Conservation (phyloP, 2,329 filamentous ascomycete genomes). For the Cercospora citrullina region DNA sequence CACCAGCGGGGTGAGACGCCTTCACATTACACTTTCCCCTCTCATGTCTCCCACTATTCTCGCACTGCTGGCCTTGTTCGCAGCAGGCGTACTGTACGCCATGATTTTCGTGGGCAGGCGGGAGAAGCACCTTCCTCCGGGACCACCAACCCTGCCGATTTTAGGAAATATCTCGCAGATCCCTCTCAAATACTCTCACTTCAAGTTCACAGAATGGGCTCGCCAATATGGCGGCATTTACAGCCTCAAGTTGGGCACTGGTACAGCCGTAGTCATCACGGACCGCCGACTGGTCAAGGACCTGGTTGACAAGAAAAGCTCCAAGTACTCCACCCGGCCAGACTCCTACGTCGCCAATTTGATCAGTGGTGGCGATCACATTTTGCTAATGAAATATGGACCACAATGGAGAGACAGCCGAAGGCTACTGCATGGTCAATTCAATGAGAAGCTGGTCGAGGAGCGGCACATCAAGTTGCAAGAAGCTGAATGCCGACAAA, state of each 20-base stretch:
- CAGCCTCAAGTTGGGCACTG: constrained; percentile 42
- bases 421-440: constrained; percentile 47
- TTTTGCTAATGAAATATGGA: constrained; percentile 51
- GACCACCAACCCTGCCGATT: constrained; percentile 46
- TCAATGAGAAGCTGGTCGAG: constrained; percentile 48
- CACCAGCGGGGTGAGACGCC: neutral
- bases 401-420: constrained; percentile 50
- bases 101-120: constrained; percentile 24
- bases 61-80: constrained; percentile 11
- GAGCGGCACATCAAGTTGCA: constrained; percentile 46
- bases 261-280: constrained; percentile 44
- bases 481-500: constrained; percentile 52
- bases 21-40: neutral
- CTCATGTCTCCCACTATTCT: constrained; percentile 1
- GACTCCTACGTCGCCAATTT: constrained; percentile 46
- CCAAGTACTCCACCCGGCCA: constrained; percentile 44
- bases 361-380: constrained; percentile 51
- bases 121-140: constrained; percentile 34
- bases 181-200: constrained; percentile 37
- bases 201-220: constrained; percentile 36
- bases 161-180: constrained; percentile 48
- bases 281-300: constrained; percentile 45
- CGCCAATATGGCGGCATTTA: constrained; percentile 36
- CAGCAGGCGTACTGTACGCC: constrained; percentile 21
- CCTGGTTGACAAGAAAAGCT: constrained; percentile 49